phyloP scores from a whole-genome alignment of 495 filamentous ascomycete species.

The Trichoderma gamsii region DNA sequence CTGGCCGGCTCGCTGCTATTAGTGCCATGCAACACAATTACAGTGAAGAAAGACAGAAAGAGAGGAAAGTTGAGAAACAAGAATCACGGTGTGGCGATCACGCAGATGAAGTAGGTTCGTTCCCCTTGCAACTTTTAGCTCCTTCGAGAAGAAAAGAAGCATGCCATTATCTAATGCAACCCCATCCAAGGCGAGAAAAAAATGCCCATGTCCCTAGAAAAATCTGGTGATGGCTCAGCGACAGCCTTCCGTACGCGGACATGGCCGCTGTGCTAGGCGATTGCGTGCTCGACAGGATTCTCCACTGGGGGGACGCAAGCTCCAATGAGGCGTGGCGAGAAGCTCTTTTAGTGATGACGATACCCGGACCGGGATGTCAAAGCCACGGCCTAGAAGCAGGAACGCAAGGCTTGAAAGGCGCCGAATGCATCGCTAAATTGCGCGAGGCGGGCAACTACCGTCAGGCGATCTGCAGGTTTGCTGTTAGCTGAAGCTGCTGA shows the following conservation, averaged over 20 bases:
- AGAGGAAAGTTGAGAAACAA: background rate
- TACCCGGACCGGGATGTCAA: background rate
- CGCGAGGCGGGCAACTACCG: background rate
- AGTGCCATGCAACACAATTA: background rate
- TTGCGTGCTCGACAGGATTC: conserved; percentile 4
- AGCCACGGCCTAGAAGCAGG: background rate
- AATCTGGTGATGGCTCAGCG: conserved; percentile 3
- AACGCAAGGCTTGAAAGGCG: background rate
- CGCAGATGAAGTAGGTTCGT: background rate
- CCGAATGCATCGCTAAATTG: background rate
- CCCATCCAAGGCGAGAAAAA: background rate
- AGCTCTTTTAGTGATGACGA: background rate
- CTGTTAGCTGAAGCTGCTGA: background rate
- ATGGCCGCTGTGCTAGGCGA: conserved; percentile 7
- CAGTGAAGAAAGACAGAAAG: background rate
- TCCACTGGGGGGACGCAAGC: background rate
- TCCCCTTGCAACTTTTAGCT: conserved; percentile 1
- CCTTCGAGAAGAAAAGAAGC: conserved; percentile 6
- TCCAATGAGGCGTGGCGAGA: conserved; percentile 7
- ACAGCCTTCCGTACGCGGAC: conserved; percentile 3
- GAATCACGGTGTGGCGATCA: background rate
- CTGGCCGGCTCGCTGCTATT: background rate
- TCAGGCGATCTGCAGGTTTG: background rate
- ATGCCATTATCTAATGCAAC: conserved; percentile 4
- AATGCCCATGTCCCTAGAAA: background rate